Conservation (phyloP, 257 asterid genomes). For the Plantago major region DNA sequence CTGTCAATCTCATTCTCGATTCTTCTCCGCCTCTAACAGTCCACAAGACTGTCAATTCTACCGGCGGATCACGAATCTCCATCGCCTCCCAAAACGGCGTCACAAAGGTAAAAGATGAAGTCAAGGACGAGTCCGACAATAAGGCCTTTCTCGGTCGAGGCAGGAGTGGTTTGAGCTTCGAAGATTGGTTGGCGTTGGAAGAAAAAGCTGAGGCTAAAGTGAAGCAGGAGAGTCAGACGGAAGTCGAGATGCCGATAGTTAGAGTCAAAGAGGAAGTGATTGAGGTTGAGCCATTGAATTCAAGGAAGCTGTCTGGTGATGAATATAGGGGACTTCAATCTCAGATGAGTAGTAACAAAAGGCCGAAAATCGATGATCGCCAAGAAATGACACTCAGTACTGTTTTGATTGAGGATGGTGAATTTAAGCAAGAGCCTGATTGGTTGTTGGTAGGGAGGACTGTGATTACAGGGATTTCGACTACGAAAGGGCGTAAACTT, state of each 20-base stretch:
- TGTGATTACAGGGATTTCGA: conserved; percentile 62
- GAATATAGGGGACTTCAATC: conserved; percentile 27
- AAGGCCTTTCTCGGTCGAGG: neutral
- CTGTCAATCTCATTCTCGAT: conserved; percentile 25
- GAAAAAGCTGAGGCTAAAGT: conserved; percentile 18
- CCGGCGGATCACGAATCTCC: conserved; percentile 54
- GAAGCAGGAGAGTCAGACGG: conserved; percentile 27
- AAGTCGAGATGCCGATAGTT: conserved; percentile 6
- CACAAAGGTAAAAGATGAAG: neutral
- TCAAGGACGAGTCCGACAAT: neutral
- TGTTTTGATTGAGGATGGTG: conserved; percentile 69
- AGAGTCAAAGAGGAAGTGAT: conserved; percentile 27
- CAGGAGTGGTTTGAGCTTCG: conserved; percentile 16
- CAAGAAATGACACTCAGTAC: conserved; percentile 37
- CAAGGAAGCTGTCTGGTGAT: conserved; percentile 35
- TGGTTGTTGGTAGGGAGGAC: conserved; percentile 86
- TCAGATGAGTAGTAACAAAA: neutral
- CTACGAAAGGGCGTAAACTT: conserved; percentile 73
- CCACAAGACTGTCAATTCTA: conserved; percentile 45
- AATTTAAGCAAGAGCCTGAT: conserved; percentile 60
- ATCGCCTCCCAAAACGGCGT: neutral
- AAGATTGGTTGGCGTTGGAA: conserved; percentile 24
- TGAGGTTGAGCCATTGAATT: conserved; percentile 40
- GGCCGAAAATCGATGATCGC: conserved; percentile 25
- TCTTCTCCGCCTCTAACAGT: conserved; percentile 18